Conservation (phyloP, 768 basidiomycete genomes). For the Chalciporus chontae region DNA sequence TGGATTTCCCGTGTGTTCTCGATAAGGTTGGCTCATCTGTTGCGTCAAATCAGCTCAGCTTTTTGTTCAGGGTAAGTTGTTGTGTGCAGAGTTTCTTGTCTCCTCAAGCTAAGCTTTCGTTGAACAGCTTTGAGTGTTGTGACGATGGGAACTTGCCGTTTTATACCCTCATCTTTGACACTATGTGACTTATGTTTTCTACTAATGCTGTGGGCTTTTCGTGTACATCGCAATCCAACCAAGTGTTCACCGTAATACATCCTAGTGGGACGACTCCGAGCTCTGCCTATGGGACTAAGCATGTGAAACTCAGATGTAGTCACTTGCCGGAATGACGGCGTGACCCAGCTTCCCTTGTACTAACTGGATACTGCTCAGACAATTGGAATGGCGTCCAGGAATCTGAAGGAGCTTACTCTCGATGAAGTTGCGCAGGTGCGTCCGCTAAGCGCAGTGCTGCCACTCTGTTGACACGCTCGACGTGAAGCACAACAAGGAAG, state of each 20-base stretch:
- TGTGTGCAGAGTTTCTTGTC: not conserved
- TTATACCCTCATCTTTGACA: not conserved
- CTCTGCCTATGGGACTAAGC: no score
- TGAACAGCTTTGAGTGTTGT: not conserved
- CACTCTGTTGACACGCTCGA: not conserved
- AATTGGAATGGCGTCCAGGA: constrained; percentile 19
- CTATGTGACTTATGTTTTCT: not conserved
- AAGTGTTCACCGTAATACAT: no score
- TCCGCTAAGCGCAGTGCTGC: not conserved
- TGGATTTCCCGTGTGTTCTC: not conserved
- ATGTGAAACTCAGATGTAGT: not conserved
- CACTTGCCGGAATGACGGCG: not conserved
- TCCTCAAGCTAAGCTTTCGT: not conserved
- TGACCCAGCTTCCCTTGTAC: not conserved
- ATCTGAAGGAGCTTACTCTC: constrained; percentile 37
- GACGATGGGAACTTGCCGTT: not conserved
- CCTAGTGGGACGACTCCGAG: no score
- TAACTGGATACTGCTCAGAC: not conserved
- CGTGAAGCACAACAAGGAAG: constrained; percentile 79
- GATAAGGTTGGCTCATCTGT: constrained; percentile 5
- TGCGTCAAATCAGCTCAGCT: constrained; percentile 34
- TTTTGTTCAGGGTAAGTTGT: constrained; percentile 44
- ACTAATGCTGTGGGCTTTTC: not conserved
- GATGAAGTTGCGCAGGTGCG: constrained; percentile 70
- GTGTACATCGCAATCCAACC: not conserved